phyloP scores from a whole-genome alignment of 2,329 filamentous ascomycete genomes.

The Aspergillus pseudoviridinutans region DNA sequence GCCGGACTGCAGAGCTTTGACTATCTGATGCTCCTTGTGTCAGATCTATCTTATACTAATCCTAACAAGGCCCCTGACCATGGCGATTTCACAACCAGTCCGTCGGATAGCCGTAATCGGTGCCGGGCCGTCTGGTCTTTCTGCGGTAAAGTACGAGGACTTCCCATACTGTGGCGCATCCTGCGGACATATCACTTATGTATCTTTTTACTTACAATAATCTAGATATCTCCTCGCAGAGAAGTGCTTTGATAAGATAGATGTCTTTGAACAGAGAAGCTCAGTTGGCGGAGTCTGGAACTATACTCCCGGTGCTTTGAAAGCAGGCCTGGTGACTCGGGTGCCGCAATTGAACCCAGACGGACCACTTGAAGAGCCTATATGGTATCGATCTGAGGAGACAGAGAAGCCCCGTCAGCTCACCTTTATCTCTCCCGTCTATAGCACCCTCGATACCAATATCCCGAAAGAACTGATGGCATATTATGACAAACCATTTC shows the following conservation, averaged over 20 bases:
- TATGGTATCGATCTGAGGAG: conserved; percentile 41
- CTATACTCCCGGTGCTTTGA: conserved; percentile 55
- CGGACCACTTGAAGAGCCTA: conserved; percentile 60
- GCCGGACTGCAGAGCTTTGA: too few species aligned
- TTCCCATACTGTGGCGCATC: neutral
- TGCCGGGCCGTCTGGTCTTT: conserved; percentile 74
- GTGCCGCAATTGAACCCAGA: conserved; percentile 67
- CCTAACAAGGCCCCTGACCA: conserved; percentile 1
- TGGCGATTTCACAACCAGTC: conserved; percentile 18
- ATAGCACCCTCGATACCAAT: conserved; percentile 79
- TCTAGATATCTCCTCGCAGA: conserved; percentile 67
- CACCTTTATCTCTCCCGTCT: conserved; percentile 77
- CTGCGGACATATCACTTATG: neutral
- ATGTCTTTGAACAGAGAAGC: conserved; percentile 76
- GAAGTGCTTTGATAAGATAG: conserved; percentile 64
- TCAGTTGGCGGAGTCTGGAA: conserved; percentile 83
- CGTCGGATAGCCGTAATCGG: conserved; percentile 69
- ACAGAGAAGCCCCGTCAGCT: conserved; percentile 37
- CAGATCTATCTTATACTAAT: neutral
- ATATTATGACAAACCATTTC: conserved; percentile 68
- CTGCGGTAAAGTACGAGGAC: conserved; percentile 61
- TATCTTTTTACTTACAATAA: conserved; percentile 18
- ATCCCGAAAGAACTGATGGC: conserved; percentile 78
- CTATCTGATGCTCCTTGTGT: neutral
- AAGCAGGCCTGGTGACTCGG: conserved; percentile 38